Percentiles rank a stretch among this genome's conserved stretches.
phyloP scores from a whole-genome alignment of 2,329 filamentous ascomycete genomes.

The Monilinia fructicola region DNA sequence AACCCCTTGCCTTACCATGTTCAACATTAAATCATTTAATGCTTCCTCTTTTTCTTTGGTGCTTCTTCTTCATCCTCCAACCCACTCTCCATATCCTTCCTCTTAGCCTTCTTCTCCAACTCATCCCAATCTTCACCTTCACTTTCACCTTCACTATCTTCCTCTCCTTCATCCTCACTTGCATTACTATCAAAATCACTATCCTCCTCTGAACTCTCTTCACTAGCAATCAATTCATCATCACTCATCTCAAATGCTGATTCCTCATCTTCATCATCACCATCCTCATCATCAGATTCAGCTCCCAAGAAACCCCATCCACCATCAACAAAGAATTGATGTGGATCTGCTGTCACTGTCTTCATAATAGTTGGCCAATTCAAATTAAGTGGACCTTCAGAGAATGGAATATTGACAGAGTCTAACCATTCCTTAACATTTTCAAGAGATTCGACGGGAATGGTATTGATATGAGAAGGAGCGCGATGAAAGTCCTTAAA shows the following conservation, averaged over 20 bases:
- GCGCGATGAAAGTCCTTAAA: slow-evolving; percentile 96
- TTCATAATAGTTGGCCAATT: slow-evolving; percentile 99
- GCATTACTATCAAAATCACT: slow-evolving; percentile 93
- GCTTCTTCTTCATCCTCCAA: slow-evolving; percentile 74
- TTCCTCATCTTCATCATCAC: slow-evolving; percentile 80
- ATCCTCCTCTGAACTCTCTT: slow-evolving; percentile 82
- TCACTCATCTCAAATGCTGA: slow-evolving; percentile 90
- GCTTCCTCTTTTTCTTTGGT: slow-evolving; percentile 68
- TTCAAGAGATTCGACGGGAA: slow-evolving; percentile 91
- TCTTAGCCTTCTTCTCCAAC: slow-evolving; percentile 85
- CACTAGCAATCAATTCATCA: slow-evolving; percentile 69
- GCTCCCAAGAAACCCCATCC: slow-evolving; percentile 91
- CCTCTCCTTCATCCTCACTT: slow-evolving; percentile 77
- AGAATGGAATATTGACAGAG: slow-evolving; percentile 90
- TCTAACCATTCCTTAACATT: slow-evolving; percentile 98
- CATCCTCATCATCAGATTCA: slow-evolving; percentile 82
- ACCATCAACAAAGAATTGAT: slow-evolving; percentile 92
- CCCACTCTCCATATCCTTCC: slow-evolving; percentile 68
- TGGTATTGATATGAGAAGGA: slow-evolving; percentile 95
- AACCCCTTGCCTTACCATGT: not conserved
- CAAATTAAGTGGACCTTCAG: slow-evolving; percentile 91
- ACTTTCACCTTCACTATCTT: slow-evolving; percentile 69
- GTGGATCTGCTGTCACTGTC: slow-evolving; percentile 89
- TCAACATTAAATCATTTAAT: slow-evolving; percentile 34
- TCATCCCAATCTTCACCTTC: slow-evolving; percentile 93